A percentile compares a stretch with the other conserved stretches of the same genome.
Conservation (phyloP, 2,329 filamentous ascomycete species). For the Colletotrichum sojae region DNA sequence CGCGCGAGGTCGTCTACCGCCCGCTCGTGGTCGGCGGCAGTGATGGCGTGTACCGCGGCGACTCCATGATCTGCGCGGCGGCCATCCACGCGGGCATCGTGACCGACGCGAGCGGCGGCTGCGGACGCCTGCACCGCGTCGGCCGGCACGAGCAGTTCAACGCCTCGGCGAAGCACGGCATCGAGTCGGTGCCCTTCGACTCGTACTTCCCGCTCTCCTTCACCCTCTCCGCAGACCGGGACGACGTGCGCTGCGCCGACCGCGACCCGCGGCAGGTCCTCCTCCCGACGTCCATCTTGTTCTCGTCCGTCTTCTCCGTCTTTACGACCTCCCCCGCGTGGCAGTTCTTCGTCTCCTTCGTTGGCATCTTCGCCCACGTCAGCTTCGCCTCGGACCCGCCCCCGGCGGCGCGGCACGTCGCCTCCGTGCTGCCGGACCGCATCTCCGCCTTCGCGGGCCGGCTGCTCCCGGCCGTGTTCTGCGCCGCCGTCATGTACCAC, state of each 20-base stretch:
- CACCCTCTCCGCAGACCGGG: slow-evolving; percentile 74
- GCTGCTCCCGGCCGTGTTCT: slow-evolving; percentile 89
- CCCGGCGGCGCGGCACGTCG: slow-evolving; percentile 68
- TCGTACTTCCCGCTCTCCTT: slow-evolving; percentile 93
- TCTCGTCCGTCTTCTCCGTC: slow-evolving; percentile 82
- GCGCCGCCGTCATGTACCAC: slow-evolving; percentile 89
- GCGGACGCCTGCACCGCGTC: slow-evolving; percentile 82
- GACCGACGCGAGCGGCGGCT: slow-evolving; percentile 79
- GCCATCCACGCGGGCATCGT: slow-evolving; percentile 89
- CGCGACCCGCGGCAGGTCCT: slow-evolving; percentile 87
- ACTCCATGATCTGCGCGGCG: slow-evolving; percentile 89
- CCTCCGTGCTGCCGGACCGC: slow-evolving; percentile 70
- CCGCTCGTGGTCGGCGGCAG: slow-evolving; percentile 80
- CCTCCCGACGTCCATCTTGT: slow-evolving; percentile 85
- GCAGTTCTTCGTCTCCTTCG: slow-evolving; percentile 89
- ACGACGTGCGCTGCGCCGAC: slow-evolving; percentile 72
- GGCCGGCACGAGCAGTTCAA: slow-evolving; percentile 77
- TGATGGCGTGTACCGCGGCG: slow-evolving; percentile 84
- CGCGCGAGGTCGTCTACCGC: slow-evolving; percentile 74
- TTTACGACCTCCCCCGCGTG: slow-evolving; percentile 84
- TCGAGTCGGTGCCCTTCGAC: slow-evolving; percentile 83
- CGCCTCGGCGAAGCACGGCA: slow-evolving; percentile 76
- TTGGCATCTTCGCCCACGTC: slow-evolving; percentile 89
- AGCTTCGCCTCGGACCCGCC: slow-evolving; percentile 92
- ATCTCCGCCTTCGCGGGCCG: slow-evolving; percentile 64